Percentiles rank a stretch among this genome's conserved stretches.
phyloP scores from a whole-genome alignment of 805 yeast genomes.

The Monosporozyma unispora region DNA sequence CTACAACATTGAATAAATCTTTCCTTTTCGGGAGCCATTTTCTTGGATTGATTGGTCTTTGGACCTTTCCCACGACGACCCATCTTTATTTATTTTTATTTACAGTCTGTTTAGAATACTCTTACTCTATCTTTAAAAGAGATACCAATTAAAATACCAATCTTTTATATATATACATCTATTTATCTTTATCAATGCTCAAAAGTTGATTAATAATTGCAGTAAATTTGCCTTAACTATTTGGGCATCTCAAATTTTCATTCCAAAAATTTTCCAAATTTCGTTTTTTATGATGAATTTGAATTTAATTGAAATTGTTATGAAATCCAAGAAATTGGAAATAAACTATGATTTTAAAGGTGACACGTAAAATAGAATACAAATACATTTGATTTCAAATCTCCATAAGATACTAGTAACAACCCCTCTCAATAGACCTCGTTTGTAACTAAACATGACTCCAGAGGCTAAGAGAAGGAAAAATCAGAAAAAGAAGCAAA shows the following conservation, averaged over 20 bases:
- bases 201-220: background rate
- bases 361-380: background rate
- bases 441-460: constrained; percentile 13
- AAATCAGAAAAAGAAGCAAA: constrained; percentile 29
- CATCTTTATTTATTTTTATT: constrained; percentile 13
- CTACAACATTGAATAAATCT: constrained; percentile 88
- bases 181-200: background rate
- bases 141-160: no score
- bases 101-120: no score
- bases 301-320: no score
- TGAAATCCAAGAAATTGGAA: no score
- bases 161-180: background rate
- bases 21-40: constrained; percentile 84
- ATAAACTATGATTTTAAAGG: background rate
- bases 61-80: constrained; percentile 33
- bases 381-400: no score
- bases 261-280: background rate
- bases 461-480: constrained; percentile 29
- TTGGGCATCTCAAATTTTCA: background rate
- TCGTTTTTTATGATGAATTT: background rate
- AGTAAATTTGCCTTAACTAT: background rate
- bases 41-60: constrained; percentile 40
- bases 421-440: background rate
- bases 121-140: no score
- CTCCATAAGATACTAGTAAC: no score